Percentiles rank a stretch among this genome's conserved stretches.
Evolutionary conservation across 2,329 filamentous ascomycete genomes (phyloP).

Genomic region (Trichoderma polysporum): DNA sequence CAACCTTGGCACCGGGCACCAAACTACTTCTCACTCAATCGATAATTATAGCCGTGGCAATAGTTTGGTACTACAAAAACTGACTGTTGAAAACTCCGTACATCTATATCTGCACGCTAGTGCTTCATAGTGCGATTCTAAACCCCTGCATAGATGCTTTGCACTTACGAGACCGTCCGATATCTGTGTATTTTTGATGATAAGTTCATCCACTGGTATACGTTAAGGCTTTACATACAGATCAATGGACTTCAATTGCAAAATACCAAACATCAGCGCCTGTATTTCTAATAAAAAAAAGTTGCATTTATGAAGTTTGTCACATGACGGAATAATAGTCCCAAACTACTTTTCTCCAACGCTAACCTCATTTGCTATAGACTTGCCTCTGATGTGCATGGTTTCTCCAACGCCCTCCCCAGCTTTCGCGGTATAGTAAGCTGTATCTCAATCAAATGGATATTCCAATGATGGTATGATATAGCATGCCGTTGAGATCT

Average conservation of each 20-base stretch:
- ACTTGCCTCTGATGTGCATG: not conserved
- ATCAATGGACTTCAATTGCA: no score
- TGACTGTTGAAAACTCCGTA: no score
- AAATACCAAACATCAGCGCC: not conserved
- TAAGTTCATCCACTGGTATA: not conserved
- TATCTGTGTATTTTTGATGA: not conserved
- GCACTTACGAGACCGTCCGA: not conserved
- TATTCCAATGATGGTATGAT: not conserved
- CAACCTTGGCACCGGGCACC: no score
- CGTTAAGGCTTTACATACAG: not conserved
- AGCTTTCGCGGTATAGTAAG: not conserved
- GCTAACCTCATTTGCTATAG: not conserved
- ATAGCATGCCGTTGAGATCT: not conserved
- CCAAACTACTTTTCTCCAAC: not conserved
- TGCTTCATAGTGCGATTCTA: no score
- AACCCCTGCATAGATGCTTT: not conserved
- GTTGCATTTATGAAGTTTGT: not conserved
- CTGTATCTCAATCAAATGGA: not conserved
- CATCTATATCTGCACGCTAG: no score
- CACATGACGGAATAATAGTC: conserved; percentile 1
- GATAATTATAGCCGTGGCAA: no score
- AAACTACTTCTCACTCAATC: no score
- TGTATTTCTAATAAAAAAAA: not conserved
- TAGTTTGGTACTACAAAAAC: no score
- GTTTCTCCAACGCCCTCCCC: not conserved